Evolutionary conservation across 1,284 basidiomycete species (phyloP).

Genomic region (Boletus holoroseus): DNA sequence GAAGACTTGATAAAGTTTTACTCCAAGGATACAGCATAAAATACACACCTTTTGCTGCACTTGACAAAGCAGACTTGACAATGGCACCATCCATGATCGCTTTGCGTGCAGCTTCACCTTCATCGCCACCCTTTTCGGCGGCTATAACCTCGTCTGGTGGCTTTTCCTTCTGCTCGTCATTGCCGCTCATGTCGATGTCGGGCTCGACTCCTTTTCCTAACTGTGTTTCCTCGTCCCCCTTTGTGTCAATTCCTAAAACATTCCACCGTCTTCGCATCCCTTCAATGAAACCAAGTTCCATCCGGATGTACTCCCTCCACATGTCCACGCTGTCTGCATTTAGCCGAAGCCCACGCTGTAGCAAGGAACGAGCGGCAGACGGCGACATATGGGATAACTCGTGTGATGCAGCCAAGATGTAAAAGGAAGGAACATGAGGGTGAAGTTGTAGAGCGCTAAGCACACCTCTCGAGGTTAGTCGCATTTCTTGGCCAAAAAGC

Average conservation of each 20-base stretch:
- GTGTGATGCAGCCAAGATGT: slow-evolving; percentile 82
- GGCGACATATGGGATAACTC: slow-evolving; percentile 77
- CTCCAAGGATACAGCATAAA: not conserved
- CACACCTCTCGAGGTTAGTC: slow-evolving; percentile 8
- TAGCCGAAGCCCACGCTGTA: slow-evolving; percentile 82
- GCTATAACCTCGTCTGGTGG: slow-evolving; percentile 26
- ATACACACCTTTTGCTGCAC: slow-evolving; percentile 57
- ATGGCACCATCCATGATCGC: slow-evolving; percentile 68
- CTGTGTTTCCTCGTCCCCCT: slow-evolving; percentile 29
- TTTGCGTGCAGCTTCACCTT: slow-evolving; percentile 47
- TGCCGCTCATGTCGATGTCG: slow-evolving; percentile 24
- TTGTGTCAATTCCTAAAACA: slow-evolving; percentile 57
- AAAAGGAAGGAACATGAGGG: slow-evolving; percentile 73
- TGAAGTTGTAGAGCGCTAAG: slow-evolving; percentile 80
- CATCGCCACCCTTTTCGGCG: slow-evolving; percentile 36
- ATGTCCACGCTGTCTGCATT: slow-evolving; percentile 66
- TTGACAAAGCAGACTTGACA: slow-evolving; percentile 61
- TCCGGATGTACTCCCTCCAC: slow-evolving; percentile 86
- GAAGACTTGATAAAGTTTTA: slow-evolving; percentile 4
- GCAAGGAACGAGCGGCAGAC: slow-evolving; percentile 75
- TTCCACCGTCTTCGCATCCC: slow-evolving; percentile 78
- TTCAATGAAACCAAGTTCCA: slow-evolving; percentile 89
- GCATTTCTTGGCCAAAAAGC: not conserved
- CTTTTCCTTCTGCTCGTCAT: slow-evolving; percentile 24
- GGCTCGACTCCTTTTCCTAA: slow-evolving; percentile 16